Evolutionary conservation across 2,329 filamentous ascomycete species (phyloP).

Genomic region (Fusarium pilosicola): DNA sequence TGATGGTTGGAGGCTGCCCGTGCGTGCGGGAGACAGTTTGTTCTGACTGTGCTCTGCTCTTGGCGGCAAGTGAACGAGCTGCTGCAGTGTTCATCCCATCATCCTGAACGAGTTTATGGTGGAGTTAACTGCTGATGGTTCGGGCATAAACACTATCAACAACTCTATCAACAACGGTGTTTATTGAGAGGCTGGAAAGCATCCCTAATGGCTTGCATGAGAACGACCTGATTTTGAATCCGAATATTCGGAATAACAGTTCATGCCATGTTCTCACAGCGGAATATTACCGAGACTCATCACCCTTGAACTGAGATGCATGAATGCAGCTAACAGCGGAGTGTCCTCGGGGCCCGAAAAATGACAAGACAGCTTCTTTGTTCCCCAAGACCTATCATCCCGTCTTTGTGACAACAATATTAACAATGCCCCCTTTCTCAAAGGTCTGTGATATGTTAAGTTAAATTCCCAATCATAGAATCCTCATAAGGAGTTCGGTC

Average conservation of each 20-base stretch:
- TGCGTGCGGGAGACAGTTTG: slow-evolving; percentile 29
- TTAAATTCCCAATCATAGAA: not conserved
- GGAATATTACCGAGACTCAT: not conserved
- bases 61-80: not conserved
- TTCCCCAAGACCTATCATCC: not conserved
- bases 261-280: not conserved
- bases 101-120: not conserved
- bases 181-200: not conserved
- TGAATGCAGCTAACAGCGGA: not conserved
- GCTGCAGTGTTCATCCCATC: not conserved
- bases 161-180: not conserved
- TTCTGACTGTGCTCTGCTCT: slow-evolving; percentile 17
- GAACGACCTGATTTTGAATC: not conserved
- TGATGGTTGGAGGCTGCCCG: slow-evolving; percentile 9
- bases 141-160: not conserved
- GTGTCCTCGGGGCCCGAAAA: not conserved
- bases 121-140: not conserved
- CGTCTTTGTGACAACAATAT: not conserved
- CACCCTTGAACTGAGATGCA: slow-evolving; percentile 7
- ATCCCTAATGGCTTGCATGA: not conserved
- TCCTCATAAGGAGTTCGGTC: not conserved
- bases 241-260: slow-evolving; percentile 1
- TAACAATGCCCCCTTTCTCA: not conserved
- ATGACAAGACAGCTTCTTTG: not conserved
- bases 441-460: not conserved